Base-by-base conservation (phyloP, 495 filamentous ascomycete species). In the Penicillium ucsense region DNA sequence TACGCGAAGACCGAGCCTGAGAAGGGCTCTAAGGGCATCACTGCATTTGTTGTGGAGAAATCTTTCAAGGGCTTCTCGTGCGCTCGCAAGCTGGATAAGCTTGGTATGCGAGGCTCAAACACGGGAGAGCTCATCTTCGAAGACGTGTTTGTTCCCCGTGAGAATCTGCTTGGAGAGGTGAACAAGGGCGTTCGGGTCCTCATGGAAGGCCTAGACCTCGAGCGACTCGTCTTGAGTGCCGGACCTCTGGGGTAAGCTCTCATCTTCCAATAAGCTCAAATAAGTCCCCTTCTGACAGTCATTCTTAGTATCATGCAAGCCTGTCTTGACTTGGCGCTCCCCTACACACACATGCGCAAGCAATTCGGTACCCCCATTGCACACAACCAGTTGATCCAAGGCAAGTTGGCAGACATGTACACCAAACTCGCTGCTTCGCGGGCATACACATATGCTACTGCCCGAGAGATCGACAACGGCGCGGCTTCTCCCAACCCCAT, bases 41-140 rank as follows among this genome's bases (percentile, higher is more conserved):
- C 91, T 0, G 92, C 91, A 35, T 95, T 96, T 66, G 74, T 98
- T 39, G 85, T 97, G 27, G 82, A 94, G 57, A 85, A 80, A 28
- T 60, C 65, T 11, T 74, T 79, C 41, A 56, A 77, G 6, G 92
- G 92, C 50, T 96, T 96, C 73, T 85, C 82, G 41, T 88, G 84
- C 59, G 79, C 88, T 27, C 80, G 88, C 33, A 98, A 97, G 67
- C 80, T 98, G 6, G 94, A 98, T 68, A 98, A 98, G 70, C 84
- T 98, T 52, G 92, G 92, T 46, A 98, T 98, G 92, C 83, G 92
- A 29, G 92, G 92, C 43, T 89, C 83, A 35, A 97, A 98, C 67
- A 97, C 94, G 5, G 94, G 92, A 54, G 92, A 98, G 67, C 75
- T 98, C 8, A 72, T 94, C 41, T 95, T 98, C 56, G 89, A 95